phyloP scores from a whole-genome alignment of 768 basidiomycete genomes.

The Boletus subcaerulescens region DNA sequence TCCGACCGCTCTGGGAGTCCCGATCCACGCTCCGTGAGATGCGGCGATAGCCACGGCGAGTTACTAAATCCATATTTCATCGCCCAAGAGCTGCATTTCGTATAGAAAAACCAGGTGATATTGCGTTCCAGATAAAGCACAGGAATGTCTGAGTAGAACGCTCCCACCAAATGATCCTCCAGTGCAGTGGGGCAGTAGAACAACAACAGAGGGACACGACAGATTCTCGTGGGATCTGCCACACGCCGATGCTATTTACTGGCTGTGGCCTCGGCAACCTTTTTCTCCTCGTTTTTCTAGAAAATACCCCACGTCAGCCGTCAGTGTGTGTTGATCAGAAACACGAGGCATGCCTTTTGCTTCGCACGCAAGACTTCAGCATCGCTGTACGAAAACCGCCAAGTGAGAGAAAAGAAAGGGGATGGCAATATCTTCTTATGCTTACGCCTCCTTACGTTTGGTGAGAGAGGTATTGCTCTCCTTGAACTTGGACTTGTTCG shows the following conservation, averaged over 20 bases:
- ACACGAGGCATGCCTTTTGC: constrained; percentile 57
- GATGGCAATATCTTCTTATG: constrained; percentile 21
- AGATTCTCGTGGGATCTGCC: constrained; percentile 19
- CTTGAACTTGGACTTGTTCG: constrained; percentile 59
- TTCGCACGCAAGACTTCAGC: constrained; percentile 73
- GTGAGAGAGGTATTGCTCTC: constrained; percentile 61
- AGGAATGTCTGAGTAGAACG: constrained; percentile 7
- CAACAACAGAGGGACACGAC: constrained; percentile 3
- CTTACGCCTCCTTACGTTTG: constrained; percentile 76
- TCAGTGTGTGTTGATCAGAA: neutral
- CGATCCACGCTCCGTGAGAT: constrained; percentile 24
- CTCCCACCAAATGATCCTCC: constrained; percentile 17
- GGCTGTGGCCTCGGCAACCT: constrained; percentile 30
- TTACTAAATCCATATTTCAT: constrained; percentile 12
- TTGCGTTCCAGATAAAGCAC: constrained; percentile 13
- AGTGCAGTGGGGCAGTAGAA: neutral
- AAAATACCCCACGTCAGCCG: constrained; percentile 7
- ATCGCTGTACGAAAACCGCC: constrained; percentile 48
- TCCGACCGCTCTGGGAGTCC: neutral
- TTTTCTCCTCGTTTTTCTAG: constrained; percentile 58
- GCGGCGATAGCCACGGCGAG: constrained; percentile 20
- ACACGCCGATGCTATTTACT: constrained; percentile 37
- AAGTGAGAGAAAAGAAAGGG: constrained; percentile 22
- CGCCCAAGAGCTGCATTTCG: neutral
- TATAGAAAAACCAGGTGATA: constrained; percentile 12